Evolutionary conservation across 371 early-diverging fungal species (phyloP).

Genomic region (Apophysomyces trapeziformis): DNA sequence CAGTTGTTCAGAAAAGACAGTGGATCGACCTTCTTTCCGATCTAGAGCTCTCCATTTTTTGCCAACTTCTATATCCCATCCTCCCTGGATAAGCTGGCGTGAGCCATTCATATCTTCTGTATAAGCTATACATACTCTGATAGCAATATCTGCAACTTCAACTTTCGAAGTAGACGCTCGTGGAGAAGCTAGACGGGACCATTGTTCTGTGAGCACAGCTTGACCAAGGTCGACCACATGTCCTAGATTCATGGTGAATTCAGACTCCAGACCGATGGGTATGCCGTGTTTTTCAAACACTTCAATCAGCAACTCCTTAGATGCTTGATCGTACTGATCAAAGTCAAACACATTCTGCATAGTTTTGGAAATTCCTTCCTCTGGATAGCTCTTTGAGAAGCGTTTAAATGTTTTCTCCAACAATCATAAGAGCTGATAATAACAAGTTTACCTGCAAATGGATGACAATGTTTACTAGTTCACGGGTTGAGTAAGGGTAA

Average conservation of each 20-base stretch:
- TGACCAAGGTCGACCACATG: slow-evolving; percentile 55
- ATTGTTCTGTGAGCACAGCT: slow-evolving; percentile 63
- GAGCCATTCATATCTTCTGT: background rate
- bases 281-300: slow-evolving; percentile 81
- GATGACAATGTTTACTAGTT: slow-evolving; percentile 79
- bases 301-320: slow-evolving; percentile 71
- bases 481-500: slow-evolving; percentile 90
- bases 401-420: background rate
- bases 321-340: slow-evolving; percentile 74
- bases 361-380: slow-evolving; percentile 74
- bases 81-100: slow-evolving; percentile 42
- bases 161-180: slow-evolving; percentile 20
- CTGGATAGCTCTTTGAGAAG: slow-evolving; percentile 55
- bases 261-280: slow-evolving; percentile 75
- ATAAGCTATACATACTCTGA: slow-evolving; percentile 33
- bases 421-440: background rate
- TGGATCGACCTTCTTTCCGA: slow-evolving; percentile 69
- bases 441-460: slow-evolving; percentile 62
- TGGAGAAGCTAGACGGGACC: slow-evolving; percentile 50
- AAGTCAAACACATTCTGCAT: slow-evolving; percentile 87
- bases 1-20: slow-evolving; percentile 70
- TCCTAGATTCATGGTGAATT: slow-evolving; percentile 70
- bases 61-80: slow-evolving; percentile 65
- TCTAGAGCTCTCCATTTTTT: slow-evolving; percentile 66
- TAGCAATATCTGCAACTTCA: slow-evolving; percentile 38